These are phyloP conservation scores for Styphnolobium japonicum DNA, from an alignment of 306 rosid species.

Conservation along the genomic window DNA sequence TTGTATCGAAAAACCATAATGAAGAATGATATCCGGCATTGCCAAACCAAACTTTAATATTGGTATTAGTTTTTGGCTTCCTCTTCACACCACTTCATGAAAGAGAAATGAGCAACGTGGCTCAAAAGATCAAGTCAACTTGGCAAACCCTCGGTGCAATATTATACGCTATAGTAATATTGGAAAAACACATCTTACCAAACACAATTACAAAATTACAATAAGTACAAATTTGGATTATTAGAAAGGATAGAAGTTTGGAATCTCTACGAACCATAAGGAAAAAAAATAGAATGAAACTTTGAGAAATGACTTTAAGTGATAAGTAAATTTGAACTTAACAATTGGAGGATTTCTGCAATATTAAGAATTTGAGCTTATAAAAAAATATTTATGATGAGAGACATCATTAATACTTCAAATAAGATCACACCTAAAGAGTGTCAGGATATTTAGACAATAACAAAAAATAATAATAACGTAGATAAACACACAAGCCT, in stretches of 20 bases:
- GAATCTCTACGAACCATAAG: not conserved
- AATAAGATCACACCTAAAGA: too few relatives aligned
- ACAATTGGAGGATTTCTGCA: too few relatives aligned
- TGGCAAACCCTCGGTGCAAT: not conserved
- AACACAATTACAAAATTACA: not conserved
- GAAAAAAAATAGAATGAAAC: too few relatives aligned
- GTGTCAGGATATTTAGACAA: too few relatives aligned
- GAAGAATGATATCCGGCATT: not conserved
- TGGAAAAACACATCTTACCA: constrained; percentile 1
- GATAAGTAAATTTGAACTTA: too few relatives aligned
- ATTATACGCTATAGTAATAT: not conserved
- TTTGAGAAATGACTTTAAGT: too few relatives aligned
- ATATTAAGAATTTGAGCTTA: too few relatives aligned
- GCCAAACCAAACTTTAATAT: not conserved
- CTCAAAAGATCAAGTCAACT: not conserved
- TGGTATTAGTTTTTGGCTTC: not conserved
- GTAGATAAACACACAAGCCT: too few relatives aligned
- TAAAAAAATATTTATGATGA: too few relatives aligned
- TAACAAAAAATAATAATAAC: too few relatives aligned
- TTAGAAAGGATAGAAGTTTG: not conserved
- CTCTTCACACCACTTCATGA: not conserved
- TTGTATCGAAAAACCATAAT: too few relatives aligned
- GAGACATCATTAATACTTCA: too few relatives aligned
- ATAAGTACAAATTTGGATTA: not conserved
- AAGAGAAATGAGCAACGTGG: not conserved